Evolutionary conservation across 345 rosid genomes (phyloP), one percentile per base, ranked within the genome.

Genomic region (Draba incana): DNA sequence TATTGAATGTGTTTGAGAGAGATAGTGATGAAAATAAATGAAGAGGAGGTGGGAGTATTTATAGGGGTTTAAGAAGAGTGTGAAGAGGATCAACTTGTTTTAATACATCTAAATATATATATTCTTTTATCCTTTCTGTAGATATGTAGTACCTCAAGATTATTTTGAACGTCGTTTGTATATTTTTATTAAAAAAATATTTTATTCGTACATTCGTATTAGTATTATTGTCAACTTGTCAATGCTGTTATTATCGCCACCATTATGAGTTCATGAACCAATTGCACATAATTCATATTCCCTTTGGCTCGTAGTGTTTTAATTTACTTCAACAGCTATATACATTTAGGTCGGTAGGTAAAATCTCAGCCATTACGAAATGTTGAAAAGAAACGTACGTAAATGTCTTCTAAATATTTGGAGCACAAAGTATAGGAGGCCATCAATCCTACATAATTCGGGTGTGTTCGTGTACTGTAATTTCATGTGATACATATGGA

Each of bases 21-120:
- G 39, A 35, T 2, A 35, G 39, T 35, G 67, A 33, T 60, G 68
- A 61, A 52, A 3, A 62, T 6, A 61, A 43, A 51, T 43, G 61
- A 33, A 70, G 41, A 42, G 54, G 44, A 38, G 8, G 31, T 23
- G 47, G 53, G 7, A 13, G 23, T 33, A 70, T 62, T 33, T 70
- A 62, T 70, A 70, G 56, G 54, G 12, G 10, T 51, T 42, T 42
- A 35, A 12, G 39, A 61, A 52, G 54, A 53, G 31, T 60, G 10
- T 41, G 38, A 70, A 42, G 20, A 51, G 55, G 23, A 10, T 57
- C 64, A 57, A 72, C 65, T 55, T 64, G 53, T 57, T 48, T 10
- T 10, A 31, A 3, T 28, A 42, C 41, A 10, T 14, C 16, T 41
- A 27, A 10, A 20, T 20, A 20, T 20, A 20, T 20, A 20, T 20